Evolutionary conservation across 208 protist species (phyloP).

Genomic region (Naegleria lovaniensis): DNA sequence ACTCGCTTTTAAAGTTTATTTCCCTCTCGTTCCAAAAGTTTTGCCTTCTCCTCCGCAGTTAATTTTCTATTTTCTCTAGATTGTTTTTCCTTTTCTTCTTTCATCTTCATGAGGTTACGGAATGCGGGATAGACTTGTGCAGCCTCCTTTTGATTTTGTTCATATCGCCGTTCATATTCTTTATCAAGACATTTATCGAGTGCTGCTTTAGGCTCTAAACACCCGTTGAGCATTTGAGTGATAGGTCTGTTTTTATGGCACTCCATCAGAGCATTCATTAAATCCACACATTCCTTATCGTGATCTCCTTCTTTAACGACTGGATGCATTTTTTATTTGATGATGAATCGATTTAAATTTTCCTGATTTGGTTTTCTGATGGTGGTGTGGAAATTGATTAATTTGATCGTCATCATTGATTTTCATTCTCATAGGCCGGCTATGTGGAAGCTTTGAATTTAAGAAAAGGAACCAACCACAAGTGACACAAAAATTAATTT

Average conservation of each 20-base stretch:
- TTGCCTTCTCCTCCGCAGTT: not conserved
- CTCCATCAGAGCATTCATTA: not conserved
- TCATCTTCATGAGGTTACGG: not conserved
- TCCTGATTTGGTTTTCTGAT: too few relatives aligned
- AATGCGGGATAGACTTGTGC: not conserved
- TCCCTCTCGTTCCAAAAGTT: not conserved
- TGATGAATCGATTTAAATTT: too few relatives aligned
- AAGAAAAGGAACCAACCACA: too few relatives aligned
- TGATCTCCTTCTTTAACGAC: not conserved
- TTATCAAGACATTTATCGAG: not conserved
- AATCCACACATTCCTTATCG: not conserved
- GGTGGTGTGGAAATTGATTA: too few relatives aligned
- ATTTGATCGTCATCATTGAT: too few relatives aligned
- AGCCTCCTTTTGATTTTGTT: not conserved
- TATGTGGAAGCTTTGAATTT: too few relatives aligned
- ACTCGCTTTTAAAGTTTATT: not conserved
- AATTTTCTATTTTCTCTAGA: not conserved
- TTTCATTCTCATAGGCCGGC: too few relatives aligned
- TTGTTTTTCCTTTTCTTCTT: not conserved
- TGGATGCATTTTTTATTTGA: conserved; percentile 1
- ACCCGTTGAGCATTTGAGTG: not conserved
- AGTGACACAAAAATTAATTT: too few relatives aligned
- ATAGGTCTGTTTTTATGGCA: not conserved
- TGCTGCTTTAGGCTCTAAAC: not conserved
- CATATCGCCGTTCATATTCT: not conserved